Percentiles rank a stretch among this genome's conserved stretches.
Evolutionary conservation across 352 stramenopile species (phyloP).

Genomic region (Phytopythium boreale): DNA sequence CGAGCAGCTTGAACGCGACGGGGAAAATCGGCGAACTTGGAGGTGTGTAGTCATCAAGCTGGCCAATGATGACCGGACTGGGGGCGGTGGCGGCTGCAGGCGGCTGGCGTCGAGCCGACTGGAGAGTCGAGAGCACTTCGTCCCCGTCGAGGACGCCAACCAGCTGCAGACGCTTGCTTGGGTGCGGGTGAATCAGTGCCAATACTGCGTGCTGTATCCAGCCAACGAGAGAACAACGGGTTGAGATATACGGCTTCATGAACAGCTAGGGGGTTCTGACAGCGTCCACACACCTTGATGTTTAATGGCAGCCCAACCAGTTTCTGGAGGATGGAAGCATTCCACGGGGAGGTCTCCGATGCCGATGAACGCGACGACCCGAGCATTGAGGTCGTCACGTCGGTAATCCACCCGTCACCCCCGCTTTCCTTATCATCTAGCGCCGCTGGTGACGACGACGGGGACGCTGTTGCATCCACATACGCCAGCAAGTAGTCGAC

Average conservation of each 20-base stretch:
- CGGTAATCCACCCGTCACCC: constrained; percentile 25
- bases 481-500: constrained; percentile 31
- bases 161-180: constrained; percentile 30
- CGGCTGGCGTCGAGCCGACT: not conserved
- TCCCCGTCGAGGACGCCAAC: constrained; percentile 27
- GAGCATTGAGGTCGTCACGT: constrained; percentile 13
- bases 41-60: constrained; percentile 12
- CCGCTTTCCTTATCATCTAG: not conserved
- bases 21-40: constrained; percentile 42
- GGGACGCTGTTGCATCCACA: not conserved
- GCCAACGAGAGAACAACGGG: not conserved
- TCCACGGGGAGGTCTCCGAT: constrained; percentile 22
- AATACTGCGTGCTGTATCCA: constrained; percentile 28
- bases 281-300: constrained; percentile 36
- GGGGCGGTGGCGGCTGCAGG: no score
- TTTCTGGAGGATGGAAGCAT: constrained; percentile 18
- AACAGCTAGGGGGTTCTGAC: not conserved
- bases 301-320: constrained; percentile 33
- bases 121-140: constrained; percentile 18
- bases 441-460: not conserved
- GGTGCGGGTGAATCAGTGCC: constrained; percentile 47
- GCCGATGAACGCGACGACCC: not conserved
- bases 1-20: constrained; percentile 34
- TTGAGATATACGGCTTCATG: not conserved
- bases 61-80: not conserved